Percentiles rank a stretch among this genome's conserved stretches.
phyloP scores from a whole-genome alignment of 1,139 yeast genomes.

The Hyphopichia wangnamkhiaoensis region DNA sequence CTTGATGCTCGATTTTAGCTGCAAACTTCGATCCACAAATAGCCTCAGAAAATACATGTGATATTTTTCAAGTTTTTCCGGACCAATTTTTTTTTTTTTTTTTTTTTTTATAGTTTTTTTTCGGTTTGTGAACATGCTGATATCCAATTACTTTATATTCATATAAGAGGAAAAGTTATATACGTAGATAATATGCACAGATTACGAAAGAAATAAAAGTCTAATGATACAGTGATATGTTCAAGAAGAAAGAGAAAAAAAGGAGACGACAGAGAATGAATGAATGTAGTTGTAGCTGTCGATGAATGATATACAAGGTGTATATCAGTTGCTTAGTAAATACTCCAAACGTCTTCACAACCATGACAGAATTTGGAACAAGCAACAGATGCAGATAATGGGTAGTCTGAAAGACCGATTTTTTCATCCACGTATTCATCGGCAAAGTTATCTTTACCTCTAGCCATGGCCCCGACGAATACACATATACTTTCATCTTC shows the following conservation, averaged over 20 bases:
- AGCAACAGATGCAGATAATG: constrained; percentile 96
- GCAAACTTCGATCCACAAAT: constrained; percentile 2
- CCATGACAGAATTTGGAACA: constrained; percentile 98
- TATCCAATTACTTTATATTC: no score
- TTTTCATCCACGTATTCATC: constrained; percentile 97
- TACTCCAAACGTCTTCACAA: constrained; percentile 97
- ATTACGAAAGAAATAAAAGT: constrained; percentile 6
- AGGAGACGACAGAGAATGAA: no score
- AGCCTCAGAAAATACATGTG: neutral
- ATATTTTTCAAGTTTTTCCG: no score
- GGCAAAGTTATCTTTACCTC: constrained; percentile 96
- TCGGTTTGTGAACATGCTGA: no score
- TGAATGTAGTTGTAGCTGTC: no score
- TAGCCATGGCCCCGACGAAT: constrained; percentile 98
- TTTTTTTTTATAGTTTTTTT: no score
- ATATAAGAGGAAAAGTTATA: no score
- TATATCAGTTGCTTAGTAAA: constrained; percentile 41
- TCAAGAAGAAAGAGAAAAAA: neutral
- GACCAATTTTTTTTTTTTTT: no score
- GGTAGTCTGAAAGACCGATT: constrained; percentile 92
- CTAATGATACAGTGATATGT: constrained; percentile 1
- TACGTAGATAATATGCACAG: neutral
- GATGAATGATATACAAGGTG: no score
- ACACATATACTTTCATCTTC: constrained; percentile 94
- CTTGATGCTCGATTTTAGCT: neutral